Base-by-base conservation (phyloP, 768 basidiomycete genomes). In the Mycena pura region DNA sequence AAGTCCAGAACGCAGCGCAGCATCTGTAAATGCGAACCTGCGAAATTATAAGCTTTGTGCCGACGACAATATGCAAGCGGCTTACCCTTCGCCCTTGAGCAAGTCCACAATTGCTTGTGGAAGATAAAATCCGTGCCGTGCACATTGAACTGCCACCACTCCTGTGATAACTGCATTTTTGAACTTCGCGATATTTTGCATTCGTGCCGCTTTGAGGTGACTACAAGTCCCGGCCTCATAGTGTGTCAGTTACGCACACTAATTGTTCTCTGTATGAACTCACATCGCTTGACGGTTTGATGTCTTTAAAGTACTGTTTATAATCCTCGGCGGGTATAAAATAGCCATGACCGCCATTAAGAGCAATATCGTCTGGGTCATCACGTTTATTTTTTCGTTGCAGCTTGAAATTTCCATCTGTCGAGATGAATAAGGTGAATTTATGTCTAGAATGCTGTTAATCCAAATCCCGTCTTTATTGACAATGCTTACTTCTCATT, bases 141-240 rank as follows among this genome's bases (percentile, higher is more conserved):
- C 71, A 58, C 74, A 76, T 25, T 72, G 67, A 5, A 74, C 46
- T 3, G 67, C 65, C 7, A 75, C 68, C 1, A 74, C 69, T 3
- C 74, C 71, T 7, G 53, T 72, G 32, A 72, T 63, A n/a, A 66
- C 68, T 19, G 67, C 62, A 48, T 69, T 69, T 40, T 69, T 72
- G 59, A 72, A 74, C 31, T 72, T 72, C 39, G 67, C 54, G 8
- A 68, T 40, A 52, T 72, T 73, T 49, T 74, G 74, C 34, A 74
- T 64, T 17, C 57, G 46, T 5, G 64, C 61, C 2, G 72, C 72
- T n/a, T 60, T 62, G 1, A 76, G 65, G 29, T 75, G 71, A 13
- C 48, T 44, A 52, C 73, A 76, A 9, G 63, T 69, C 7, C 49
- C 43, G 2, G 11, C 38, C 29, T 58, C 24, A 31, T 29, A 45